phyloP scores from a whole-genome alignment of 495 filamentous ascomycete species.

The Neurospora terricola region DNA sequence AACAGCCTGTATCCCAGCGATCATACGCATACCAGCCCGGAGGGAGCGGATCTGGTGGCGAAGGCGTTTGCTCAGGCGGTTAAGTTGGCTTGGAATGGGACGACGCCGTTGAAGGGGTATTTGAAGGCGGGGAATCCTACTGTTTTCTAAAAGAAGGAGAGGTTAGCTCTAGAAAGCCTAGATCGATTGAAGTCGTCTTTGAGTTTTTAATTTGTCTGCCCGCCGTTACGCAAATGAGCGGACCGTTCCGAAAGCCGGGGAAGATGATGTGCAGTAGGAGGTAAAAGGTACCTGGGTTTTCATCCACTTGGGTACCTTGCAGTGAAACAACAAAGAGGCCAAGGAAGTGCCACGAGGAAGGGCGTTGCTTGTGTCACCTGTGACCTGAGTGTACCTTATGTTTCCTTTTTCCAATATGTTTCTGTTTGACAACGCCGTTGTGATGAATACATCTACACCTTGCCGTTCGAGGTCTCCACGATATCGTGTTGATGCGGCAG shows the following conservation, averaged over 20 bases:
- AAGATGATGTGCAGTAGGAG: background rate
- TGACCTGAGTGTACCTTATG: background rate
- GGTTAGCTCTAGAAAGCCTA: too few relatives aligned
- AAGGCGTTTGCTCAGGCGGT: constrained; percentile 55
- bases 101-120: constrained; percentile 19
- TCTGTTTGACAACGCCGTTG: too few relatives aligned
- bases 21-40: constrained; percentile 55
- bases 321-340: background rate
- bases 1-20: constrained; percentile 47
- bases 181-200: too few relatives aligned
- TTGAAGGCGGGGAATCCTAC: constrained; percentile 11
- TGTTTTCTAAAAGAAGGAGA: constrained; percentile 7
- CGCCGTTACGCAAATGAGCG: background rate
- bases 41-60: constrained; percentile 47
- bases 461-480: too few relatives aligned
- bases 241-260: background rate
- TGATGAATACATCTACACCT: too few relatives aligned
- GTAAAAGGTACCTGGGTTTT: background rate
- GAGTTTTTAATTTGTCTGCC: too few relatives aligned
- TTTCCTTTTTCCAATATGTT: too few relatives aligned
- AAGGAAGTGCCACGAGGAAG: background rate
- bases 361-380: background rate
- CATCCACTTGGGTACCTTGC: background rate
- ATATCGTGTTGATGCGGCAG: too few relatives aligned
- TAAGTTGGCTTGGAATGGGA: constrained; percentile 31